phyloP scores from a whole-genome alignment of 2,329 filamentous ascomycete species.

The Zelopaecilomyces penicillatus region DNA sequence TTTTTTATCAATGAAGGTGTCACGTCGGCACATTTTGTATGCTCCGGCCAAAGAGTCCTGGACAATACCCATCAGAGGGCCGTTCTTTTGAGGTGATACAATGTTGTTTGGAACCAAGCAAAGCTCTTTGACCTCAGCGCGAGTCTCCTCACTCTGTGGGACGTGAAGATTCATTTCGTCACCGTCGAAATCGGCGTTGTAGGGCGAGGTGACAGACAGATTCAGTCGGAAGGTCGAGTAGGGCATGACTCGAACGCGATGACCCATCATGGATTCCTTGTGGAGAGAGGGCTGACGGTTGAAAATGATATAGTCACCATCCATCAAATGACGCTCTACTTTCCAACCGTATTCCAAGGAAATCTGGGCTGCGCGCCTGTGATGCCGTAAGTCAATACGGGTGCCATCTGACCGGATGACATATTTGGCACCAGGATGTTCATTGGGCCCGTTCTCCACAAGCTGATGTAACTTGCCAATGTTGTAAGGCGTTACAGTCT shows the following conservation, averaged over 20 bases:
- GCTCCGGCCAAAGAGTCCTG: slow-evolving; percentile 94
- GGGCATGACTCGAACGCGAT: slow-evolving; percentile 94
- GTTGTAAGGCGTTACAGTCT: slow-evolving; percentile 96
- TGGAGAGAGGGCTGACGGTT: slow-evolving; percentile 98
- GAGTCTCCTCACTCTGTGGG: slow-evolving; percentile 92
- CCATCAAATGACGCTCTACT: slow-evolving; percentile 91
- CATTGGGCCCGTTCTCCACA: slow-evolving; percentile 87
- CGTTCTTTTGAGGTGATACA: slow-evolving; percentile 93
- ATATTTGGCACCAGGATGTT: slow-evolving; percentile 93
- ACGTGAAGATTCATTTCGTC: slow-evolving; percentile 99
- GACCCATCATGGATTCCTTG: slow-evolving; percentile 99
- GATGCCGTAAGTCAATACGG: slow-evolving; percentile 88
- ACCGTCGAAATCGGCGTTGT: slow-evolving; percentile 99
- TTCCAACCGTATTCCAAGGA: slow-evolving; percentile 95
- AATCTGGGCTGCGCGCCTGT: slow-evolving; percentile 79
- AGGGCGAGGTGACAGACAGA: slow-evolving; percentile 92
- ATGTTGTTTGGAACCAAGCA: slow-evolving; percentile 99
- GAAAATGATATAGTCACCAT: slow-evolving; percentile 98
- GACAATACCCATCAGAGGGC: slow-evolving; percentile 97
- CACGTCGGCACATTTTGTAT: slow-evolving; percentile 92
- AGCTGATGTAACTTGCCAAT: slow-evolving; percentile 84
- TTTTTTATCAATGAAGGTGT: slow-evolving; percentile 83
- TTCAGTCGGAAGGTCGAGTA: slow-evolving; percentile 98
- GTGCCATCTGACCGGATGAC: slow-evolving; percentile 91
- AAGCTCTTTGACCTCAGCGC: slow-evolving; percentile 86